Base-by-base conservation (phyloP, 352 stramenopile genomes). In the Phytophthora pini region DNA sequence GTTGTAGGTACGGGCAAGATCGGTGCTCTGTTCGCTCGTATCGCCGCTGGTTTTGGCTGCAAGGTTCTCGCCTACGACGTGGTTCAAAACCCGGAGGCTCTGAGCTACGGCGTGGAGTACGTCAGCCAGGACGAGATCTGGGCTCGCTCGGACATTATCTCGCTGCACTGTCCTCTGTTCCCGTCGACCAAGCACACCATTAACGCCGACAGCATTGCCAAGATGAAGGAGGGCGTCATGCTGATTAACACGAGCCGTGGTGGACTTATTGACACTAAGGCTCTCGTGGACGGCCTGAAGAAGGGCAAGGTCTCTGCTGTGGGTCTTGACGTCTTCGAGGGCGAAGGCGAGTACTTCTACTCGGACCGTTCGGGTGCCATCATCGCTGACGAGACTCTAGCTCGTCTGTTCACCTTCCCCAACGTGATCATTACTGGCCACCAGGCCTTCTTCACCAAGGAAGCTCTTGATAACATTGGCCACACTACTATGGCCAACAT, bases 171-270 rank as follows among this genome's bases (percentile, higher is more conserved):
- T 56, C 91, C 93, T 7, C 72, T 97, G 7, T 80, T 96, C 47
- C 78, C 81, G 24, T 77, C 77, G 7, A 98, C 89, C 1, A 81
- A 84, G 22, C 89, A 98, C 71, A 85, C 86, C 15, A 88, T 98
- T 57, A 94, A 96, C 61, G 70, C 80, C 9, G 72, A 88, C 26
- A 88, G 84, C 48, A 84, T 98, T 45, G 64, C 71, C 10, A 86
- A 93, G 72, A 93, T 98, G 73, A 97, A 97, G 73, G 61, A 92
- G 13, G 76, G 82, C 13, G 88, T 97, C 3, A 87, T 95, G 63
- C 65, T 98, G 10, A 97, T 98, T 65, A 98, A 98, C 68, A 97
- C 89, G 11, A 92, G 83, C 26, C 89, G 90, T 55, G 92, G 93
- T 49, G 89, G 85, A 13, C 67, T 97, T 6, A 86, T 97, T 36